Percentiles rank a stretch among this genome's conserved stretches.
Evolutionary conservation across 495 filamentous ascomycete genomes (phyloP).

Genomic region (Penicillium malachiteum): DNA sequence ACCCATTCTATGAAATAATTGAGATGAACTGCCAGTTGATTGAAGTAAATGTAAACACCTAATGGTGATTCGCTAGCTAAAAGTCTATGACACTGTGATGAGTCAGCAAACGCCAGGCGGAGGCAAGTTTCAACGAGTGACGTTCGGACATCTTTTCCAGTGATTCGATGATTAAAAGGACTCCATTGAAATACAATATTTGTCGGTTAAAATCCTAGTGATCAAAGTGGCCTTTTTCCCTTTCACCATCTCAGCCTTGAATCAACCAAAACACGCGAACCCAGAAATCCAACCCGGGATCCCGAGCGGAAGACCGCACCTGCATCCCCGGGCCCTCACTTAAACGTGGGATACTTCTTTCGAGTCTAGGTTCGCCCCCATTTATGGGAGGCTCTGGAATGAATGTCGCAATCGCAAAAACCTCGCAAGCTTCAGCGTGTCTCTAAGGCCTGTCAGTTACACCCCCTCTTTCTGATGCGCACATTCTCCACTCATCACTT

Average conservation of each 20-base stretch:
- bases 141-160: conserved; percentile 2
- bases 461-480: conserved; percentile 1
- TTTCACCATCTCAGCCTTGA: too few species aligned
- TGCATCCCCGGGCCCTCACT: neutral
- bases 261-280: neutral
- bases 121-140: neutral
- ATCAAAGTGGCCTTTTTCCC: conserved; percentile 11
- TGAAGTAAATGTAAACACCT: neutral
- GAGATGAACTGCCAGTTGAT: neutral
- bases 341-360: neutral
- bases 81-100: conserved; percentile 20
- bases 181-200: neutral
- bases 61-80: conserved; percentile 1
- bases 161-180: conserved; percentile 7
- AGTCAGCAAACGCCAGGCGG: conserved; percentile 15
- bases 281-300: neutral
- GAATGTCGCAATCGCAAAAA: conserved; percentile 35
- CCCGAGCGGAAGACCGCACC: neutral
- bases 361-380: neutral
- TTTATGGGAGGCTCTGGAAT: conserved; percentile 16
- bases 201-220: conserved; percentile 1
- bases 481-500: conserved; percentile 18
- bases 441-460: conserved; percentile 30
- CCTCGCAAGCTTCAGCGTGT: conserved; percentile 34
- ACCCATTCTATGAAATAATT: neutral